phyloP scores from a whole-genome alignment of 2,329 filamentous ascomycete species.

The Leptographium radiaticola region DNA sequence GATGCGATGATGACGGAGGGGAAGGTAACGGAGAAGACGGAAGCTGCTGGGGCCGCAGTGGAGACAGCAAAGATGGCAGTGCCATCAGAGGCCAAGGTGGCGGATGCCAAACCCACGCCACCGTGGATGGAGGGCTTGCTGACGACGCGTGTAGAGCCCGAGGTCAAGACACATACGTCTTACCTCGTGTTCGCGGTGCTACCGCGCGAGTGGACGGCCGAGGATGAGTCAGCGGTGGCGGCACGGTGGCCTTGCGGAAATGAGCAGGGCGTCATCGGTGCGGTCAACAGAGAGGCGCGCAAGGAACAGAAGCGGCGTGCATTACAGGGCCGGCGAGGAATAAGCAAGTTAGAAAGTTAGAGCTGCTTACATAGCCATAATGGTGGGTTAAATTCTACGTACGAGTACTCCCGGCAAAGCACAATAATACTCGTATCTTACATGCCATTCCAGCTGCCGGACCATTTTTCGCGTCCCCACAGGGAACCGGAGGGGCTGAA shows the following conservation, averaged over 20 bases:
- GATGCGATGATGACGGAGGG: constrained; percentile 3
- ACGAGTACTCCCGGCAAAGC: no score
- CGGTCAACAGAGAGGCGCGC: constrained; percentile 37
- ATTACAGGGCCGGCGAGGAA: constrained; percentile 23
- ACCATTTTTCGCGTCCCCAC: not conserved
- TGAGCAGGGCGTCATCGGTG: constrained; percentile 38
- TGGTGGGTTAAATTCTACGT: no score
- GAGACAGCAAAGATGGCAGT: not conserved
- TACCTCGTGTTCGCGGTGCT: constrained; percentile 89
- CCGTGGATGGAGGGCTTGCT: constrained; percentile 62
- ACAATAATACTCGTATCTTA: no score
- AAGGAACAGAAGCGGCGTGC: constrained; percentile 44
- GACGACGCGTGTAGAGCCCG: constrained; percentile 68
- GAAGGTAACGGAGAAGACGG: constrained; percentile 26
- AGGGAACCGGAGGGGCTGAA: not conserved
- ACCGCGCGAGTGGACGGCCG: constrained; percentile 72
- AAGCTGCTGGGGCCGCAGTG: not conserved
- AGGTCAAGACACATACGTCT: constrained; percentile 93
- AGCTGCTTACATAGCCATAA: no score
- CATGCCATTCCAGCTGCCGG: no score
- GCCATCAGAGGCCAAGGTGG: not conserved
- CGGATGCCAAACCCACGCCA: not conserved
- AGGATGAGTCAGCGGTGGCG: constrained; percentile 60
- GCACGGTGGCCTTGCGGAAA: constrained; percentile 50
- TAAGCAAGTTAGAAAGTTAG: not conserved